These are phyloP conservation scores for Monilinia fructigena DNA, from an alignment of 2,329 filamentous ascomycete genomes.

Conservation along the genomic window DNA sequence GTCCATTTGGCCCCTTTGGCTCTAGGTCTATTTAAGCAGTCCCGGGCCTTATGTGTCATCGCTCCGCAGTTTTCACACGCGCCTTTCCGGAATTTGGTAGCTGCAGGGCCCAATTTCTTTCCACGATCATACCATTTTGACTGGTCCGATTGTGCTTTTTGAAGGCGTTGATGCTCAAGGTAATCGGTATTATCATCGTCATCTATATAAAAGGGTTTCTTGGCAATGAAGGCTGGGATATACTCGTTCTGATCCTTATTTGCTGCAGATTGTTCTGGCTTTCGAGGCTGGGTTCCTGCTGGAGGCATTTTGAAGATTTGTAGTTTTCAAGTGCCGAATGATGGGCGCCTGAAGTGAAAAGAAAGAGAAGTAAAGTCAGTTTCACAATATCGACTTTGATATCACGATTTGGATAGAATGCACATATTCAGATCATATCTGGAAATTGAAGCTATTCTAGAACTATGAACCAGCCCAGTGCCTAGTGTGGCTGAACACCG, in stretches of 20 bases:
- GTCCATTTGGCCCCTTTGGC: conserved; percentile 91
- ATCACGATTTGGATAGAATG: background rate
- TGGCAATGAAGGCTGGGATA: conserved; percentile 96
- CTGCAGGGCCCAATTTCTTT: conserved; percentile 77
- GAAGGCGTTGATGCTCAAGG: conserved; percentile 89
- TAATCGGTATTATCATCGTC: conserved; percentile 81
- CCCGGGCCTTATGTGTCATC: conserved; percentile 94
- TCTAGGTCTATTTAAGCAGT: conserved; percentile 84
- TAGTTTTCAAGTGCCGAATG: background rate
- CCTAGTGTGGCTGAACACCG: too few relatives aligned
- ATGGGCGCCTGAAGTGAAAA: background rate
- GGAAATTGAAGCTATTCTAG: too few relatives aligned
- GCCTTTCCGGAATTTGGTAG: conserved; percentile 96
- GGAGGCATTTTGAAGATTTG: conserved; percentile 43
- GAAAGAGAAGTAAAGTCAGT: too few relatives aligned
- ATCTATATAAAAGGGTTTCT: conserved; percentile 91
- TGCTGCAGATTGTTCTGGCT: conserved; percentile 43
- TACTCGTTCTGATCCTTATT: conserved; percentile 96
- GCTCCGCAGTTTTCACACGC: conserved; percentile 98
- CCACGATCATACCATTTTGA: conserved; percentile 93
- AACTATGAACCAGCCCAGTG: too few relatives aligned
- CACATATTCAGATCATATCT: too few relatives aligned
- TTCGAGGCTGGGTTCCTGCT: conserved; percentile 39
- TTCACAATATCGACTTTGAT: background rate
- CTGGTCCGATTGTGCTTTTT: conserved; percentile 61